Evolutionary conservation across 768 basidiomycete genomes (phyloP).

Genomic region (Mycena latifolia): DNA sequence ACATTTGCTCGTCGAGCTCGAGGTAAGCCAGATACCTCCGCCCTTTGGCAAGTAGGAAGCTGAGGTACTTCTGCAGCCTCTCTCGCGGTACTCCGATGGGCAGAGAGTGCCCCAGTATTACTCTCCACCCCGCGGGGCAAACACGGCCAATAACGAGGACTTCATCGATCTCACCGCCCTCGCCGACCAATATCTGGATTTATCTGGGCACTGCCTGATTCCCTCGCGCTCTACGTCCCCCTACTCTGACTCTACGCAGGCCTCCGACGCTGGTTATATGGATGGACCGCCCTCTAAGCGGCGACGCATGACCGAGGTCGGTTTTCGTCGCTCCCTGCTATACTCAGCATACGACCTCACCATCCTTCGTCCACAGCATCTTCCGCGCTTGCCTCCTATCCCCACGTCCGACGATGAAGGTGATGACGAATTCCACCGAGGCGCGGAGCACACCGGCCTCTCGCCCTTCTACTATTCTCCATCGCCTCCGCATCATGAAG

Average conservation of each 20-base stretch:
- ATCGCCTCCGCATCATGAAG: not conserved
- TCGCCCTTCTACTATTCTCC: conserved; percentile 13
- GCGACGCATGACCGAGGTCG: not conserved
- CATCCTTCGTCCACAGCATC: not conserved
- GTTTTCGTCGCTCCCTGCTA: not conserved
- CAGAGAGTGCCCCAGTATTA: not conserved
- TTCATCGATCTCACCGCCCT: not conserved
- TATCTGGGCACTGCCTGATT: conserved; percentile 9
- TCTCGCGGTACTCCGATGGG: not conserved
- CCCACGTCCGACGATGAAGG: not conserved
- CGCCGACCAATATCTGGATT: conserved; percentile 17
- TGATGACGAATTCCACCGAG: not conserved
- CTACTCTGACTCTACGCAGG: not conserved
- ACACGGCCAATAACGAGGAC: not conserved
- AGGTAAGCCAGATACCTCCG: not conserved
- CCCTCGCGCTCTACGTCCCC: conserved; percentile 8
- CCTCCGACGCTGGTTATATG: not conserved
- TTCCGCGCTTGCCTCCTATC: not conserved
- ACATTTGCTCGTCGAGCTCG: conserved; percentile 1
- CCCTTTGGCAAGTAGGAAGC: not conserved
- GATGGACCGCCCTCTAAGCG: not conserved
- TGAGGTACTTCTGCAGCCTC: not conserved
- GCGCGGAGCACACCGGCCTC: not conserved
- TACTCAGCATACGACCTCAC: not conserved
- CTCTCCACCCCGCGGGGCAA: not conserved